A percentile compares a stretch with the other conserved stretches of the same genome.
phyloP scores from a whole-genome alignment of 441 rosid genomes.

The Pelargonium myrrhifolium region DNA sequence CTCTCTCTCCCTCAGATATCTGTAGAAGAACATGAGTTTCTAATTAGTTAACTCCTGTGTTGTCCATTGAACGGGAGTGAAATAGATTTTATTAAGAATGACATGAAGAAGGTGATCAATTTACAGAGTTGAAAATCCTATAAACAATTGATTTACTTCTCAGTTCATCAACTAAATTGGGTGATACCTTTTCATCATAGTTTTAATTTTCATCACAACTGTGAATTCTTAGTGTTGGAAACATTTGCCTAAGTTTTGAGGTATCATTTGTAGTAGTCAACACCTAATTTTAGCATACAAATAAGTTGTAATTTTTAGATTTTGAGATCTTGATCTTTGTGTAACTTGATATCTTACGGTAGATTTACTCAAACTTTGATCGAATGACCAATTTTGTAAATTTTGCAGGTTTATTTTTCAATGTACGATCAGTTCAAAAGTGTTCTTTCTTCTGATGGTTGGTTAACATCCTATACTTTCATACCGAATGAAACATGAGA shows the following conservation, averaged over 20 bases:
- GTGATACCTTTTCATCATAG: background rate
- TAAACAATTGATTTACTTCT: background rate
- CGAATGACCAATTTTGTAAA: slow-evolving; percentile 5
- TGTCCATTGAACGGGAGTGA: background rate
- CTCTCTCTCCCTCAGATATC: background rate
- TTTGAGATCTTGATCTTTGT: background rate
- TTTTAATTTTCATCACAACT: background rate
- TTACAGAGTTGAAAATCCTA: background rate
- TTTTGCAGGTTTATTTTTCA: slow-evolving; percentile 48
- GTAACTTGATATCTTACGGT: background rate
- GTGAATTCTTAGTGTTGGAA: background rate
- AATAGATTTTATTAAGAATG: background rate
- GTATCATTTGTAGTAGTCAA: background rate
- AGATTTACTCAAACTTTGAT: slow-evolving; percentile 7
- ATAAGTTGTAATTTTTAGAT: background rate
- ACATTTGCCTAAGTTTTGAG: background rate
- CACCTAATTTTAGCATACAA: background rate
- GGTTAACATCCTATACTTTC: slow-evolving; percentile 15
- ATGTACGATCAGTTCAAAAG: slow-evolving; percentile 53
- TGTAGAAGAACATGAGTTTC: too few species aligned
- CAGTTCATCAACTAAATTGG: background rate
- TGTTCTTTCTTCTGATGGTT: slow-evolving; percentile 36
- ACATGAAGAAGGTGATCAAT: background rate
- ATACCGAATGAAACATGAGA: background rate
- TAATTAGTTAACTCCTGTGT: too few species aligned